Percentiles rank a stretch among this genome's conserved stretches.
phyloP scores from a whole-genome alignment of 805 yeast species.

The Starmerella khaoyaiensis region DNA sequence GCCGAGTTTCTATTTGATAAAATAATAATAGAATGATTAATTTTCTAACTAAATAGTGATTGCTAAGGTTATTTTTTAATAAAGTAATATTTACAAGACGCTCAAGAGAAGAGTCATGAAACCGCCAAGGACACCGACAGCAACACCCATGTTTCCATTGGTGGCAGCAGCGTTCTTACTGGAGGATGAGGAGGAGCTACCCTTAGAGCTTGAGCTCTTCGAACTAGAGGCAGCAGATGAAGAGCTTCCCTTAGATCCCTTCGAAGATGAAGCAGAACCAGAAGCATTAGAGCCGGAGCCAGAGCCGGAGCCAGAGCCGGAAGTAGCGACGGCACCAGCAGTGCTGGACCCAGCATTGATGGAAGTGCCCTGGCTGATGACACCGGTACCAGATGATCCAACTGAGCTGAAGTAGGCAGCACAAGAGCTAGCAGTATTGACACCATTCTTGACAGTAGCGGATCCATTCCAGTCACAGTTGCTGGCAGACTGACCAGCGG shows the following conservation, averaged over 20 bases:
- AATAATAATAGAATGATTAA: neutral
- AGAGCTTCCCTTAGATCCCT: constrained; percentile 10
- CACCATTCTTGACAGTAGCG: constrained; percentile 39
- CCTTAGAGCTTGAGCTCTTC: constrained; percentile 16
- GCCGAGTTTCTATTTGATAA: neutral
- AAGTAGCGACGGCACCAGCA: constrained; percentile 7
- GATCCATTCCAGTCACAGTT: constrained; percentile 57
- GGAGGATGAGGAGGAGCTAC: constrained; percentile 29
- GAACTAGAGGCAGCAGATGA: constrained; percentile 21
- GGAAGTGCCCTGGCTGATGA: constrained; percentile 26
- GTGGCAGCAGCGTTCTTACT: constrained; percentile 33
- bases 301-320: too few species aligned
- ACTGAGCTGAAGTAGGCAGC: constrained; percentile 42
- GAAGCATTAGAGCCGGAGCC: constrained; percentile 2
- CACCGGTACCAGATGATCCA: constrained; percentile 57
- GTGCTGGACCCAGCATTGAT: constrained; percentile 14
- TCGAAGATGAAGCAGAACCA: constrained; percentile 11
- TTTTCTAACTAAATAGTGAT: neutral
- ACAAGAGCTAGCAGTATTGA: constrained; percentile 39
- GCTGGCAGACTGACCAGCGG: constrained; percentile 32
- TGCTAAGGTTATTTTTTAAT: neutral
- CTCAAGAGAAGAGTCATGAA: constrained; percentile 17
- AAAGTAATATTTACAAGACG: constrained; percentile 12
- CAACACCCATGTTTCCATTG: constrained; percentile 14
- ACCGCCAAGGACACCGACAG: constrained; percentile 18